Evolutionary conservation across 345 rosid species (phyloP).

Genomic region (Salix koriyanagi): DNA sequence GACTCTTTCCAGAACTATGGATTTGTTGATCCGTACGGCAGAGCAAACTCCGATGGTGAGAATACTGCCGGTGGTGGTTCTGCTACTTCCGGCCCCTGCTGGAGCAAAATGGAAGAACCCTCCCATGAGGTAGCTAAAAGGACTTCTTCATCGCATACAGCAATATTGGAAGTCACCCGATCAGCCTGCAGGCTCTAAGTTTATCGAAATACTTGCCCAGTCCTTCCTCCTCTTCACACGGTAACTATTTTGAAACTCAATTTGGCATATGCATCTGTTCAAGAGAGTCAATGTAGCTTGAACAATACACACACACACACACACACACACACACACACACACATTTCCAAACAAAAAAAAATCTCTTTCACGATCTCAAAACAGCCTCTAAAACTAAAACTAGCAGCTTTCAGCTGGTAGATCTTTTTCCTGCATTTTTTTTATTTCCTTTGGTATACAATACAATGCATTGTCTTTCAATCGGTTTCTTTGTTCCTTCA

Average conservation of each 20-base stretch:
- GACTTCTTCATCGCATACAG: neutral
- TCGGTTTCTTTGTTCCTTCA: neutral
- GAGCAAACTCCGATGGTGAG: neutral
- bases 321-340: no score
- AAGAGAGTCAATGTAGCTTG: neutral
- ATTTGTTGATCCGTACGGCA: neutral
- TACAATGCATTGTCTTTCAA: neutral
- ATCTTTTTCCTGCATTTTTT: no score
- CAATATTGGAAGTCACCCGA: neutral
- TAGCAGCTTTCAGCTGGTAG: neutral
- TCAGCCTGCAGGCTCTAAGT: constrained; percentile 6
- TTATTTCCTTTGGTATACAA: neutral
- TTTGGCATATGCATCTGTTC: neutral
- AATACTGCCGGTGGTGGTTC: neutral
- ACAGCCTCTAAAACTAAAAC: no score
- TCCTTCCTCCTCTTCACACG: constrained; percentile 4
- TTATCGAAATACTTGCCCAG: neutral
- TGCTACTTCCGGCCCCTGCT: neutral
- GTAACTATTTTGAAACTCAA: constrained; percentile 4
- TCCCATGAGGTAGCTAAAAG: constrained; percentile 5
- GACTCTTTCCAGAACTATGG: constrained; percentile 8
- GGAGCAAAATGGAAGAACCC: constrained; percentile 6
- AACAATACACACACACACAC: no score
- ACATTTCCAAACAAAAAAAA: no score
- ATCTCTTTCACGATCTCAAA: no score